Percentiles rank a stretch among this genome's conserved stretches.
Evolutionary conservation across 176 grass and related monocot genomes (phyloP).

Genomic region (Neostapfia colusana): DNA sequence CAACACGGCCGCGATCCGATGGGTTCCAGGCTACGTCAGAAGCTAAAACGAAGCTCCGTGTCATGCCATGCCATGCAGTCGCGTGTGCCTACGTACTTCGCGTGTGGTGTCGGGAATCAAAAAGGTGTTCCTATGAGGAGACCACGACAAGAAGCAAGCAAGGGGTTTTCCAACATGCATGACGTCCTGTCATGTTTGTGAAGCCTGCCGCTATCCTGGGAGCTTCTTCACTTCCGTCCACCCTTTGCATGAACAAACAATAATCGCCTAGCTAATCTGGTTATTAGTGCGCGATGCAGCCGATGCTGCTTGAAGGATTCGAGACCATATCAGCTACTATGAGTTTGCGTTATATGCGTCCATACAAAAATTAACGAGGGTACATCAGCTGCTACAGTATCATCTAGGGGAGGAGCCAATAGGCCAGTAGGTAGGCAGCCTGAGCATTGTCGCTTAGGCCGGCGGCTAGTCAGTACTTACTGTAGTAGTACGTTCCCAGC

Average conservation of each 20-base stretch:
- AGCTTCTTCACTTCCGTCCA: background rate
- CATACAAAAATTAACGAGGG: no score
- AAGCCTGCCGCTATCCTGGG: background rate
- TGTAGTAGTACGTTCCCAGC: background rate
- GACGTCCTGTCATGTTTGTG: background rate
- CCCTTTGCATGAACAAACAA: background rate
- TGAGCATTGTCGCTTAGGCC: background rate
- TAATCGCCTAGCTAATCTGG: background rate
- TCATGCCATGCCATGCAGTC: background rate
- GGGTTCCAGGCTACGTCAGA: background rate
- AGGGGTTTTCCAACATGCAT: background rate
- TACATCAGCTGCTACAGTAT: no score
- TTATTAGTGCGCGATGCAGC: no score
- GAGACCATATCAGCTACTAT: no score
- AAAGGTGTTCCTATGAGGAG: conserved; percentile 15
- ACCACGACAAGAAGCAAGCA: background rate
- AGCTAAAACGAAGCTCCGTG: background rate
- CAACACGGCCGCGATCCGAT: background rate
- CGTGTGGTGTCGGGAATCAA: background rate
- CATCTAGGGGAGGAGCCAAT: no score
- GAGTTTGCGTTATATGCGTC: no score
- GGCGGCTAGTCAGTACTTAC: background rate
- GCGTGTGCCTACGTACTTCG: background rate
- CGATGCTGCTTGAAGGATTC: no score
- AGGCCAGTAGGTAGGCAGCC: background rate